Evolutionary conservation across 192 early-diverging fungal species (phyloP).

Genomic region (Linnemannia elongata): DNA sequence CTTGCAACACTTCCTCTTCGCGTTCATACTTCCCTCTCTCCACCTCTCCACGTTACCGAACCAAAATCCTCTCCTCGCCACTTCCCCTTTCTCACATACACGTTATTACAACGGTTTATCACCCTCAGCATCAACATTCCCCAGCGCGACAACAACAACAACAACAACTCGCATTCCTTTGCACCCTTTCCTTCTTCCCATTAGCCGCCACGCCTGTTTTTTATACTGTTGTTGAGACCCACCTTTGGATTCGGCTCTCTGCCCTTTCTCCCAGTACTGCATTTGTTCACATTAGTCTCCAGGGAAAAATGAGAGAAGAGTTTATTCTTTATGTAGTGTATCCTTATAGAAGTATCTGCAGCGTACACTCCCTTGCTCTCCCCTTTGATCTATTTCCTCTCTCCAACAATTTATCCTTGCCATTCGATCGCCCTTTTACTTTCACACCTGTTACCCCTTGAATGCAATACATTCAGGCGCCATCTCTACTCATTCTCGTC

Average conservation of each 20-base stretch:
- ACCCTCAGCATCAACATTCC: neutral
- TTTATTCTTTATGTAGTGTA: neutral
- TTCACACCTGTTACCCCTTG: neutral
- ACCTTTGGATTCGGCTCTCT: too few species aligned
- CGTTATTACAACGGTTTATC: neutral
- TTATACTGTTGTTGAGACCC: too few species aligned
- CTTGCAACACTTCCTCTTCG: neutral
- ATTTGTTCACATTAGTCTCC: neutral
- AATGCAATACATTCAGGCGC: neutral
- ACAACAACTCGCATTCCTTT: neutral
- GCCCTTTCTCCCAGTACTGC: too few species aligned
- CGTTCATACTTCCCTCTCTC: neutral
- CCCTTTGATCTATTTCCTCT: neutral
- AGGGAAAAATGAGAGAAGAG: neutral
- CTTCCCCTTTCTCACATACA: neutral
- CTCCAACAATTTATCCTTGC: constrained; percentile 3
- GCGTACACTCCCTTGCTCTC: neutral
- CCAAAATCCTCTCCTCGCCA: neutral
- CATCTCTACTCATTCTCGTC: neutral
- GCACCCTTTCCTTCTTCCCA: neutral
- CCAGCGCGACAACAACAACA: neutral
- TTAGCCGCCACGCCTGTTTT: too few species aligned
- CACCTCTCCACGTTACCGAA: neutral
- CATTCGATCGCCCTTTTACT: neutral
- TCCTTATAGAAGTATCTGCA: neutral